phyloP scores from a whole-genome alignment of 148 eudicot genomes.

The Camellia lanceoleosa region DNA sequence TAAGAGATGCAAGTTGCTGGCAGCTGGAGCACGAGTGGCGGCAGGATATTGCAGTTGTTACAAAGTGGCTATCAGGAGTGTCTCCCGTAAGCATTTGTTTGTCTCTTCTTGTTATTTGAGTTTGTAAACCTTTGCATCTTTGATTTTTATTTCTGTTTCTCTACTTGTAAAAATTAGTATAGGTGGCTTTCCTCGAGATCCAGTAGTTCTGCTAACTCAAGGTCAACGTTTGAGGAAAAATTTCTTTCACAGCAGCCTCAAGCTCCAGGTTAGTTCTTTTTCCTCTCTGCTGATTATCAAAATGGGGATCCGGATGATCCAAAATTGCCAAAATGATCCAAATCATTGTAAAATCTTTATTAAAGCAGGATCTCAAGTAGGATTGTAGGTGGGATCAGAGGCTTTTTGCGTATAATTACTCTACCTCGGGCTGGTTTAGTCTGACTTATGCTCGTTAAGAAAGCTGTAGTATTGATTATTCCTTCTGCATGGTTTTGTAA shows the following conservation, averaged over 20 bases:
- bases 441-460: background rate
- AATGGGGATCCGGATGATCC: too few species aligned
- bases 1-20: constrained; percentile 92
- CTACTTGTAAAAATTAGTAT: constrained; percentile 54
- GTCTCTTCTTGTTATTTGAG: constrained; percentile 16
- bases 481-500: background rate
- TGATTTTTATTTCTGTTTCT: constrained; percentile 11
- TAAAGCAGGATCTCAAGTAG: too few species aligned
- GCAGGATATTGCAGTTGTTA: constrained; percentile 98
- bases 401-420: background rate
- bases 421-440: background rate
- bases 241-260: constrained; percentile 90
- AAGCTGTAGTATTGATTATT: background rate
- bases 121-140: background rate
- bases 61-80: constrained; percentile 95
- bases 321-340: too few species aligned
- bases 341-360: too few species aligned
- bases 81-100: constrained; percentile 65
- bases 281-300: background rate
- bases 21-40: constrained; percentile 97
- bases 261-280: constrained; percentile 62
- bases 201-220: constrained; percentile 45
- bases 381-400: too few species aligned
- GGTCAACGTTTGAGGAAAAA: constrained; percentile 82
- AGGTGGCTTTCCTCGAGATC: constrained; percentile 99